Base-by-base conservation (phyloP, 495 filamentous ascomycete species). In the Aspergillus wentii region DNA sequence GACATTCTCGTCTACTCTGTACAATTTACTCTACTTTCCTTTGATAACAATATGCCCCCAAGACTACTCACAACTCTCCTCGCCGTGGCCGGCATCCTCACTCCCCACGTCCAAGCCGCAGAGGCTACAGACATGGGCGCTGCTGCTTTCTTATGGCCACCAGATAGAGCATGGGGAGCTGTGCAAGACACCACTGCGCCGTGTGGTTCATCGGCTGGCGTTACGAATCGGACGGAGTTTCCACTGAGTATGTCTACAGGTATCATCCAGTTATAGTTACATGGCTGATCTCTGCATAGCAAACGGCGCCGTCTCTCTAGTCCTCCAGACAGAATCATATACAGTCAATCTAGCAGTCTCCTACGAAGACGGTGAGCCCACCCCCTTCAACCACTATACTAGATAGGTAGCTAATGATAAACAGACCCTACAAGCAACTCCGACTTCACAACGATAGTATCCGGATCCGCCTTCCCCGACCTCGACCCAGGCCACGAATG, bases 101-200 rank as follows among this genome's bases (percentile, higher is more conserved):
- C 22, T 2, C 7, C 25, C n/a, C 10, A 28, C n/a, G 21, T 21
- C 5, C 32, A 36, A 25, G 44, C 44, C 14, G 39, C n/a, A n/a
- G 49, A 41, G 11, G 41, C 46, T 5, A 39, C 43, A 15, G 55
- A 61, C n/a, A 75, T 75, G 69, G 72, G 72, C 0, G 69, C 72
- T 4, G 71, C 67, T 13, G 71, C 70, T 15, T 75, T 76, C 43
- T 48, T 76, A 19, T 76, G 72, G 72, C 72, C 72, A 3, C 53
- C 55, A 5, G 64, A 72, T 45, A 60, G 72, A 17, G 38, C 50
- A 2, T 76, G 69, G 69, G 57, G 51, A 36, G 64, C 59, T 32
- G 51, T 55, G 1, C 38, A 58, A 14, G 72, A 75, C 38, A 75
- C 72, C 39, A 61, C 43, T 8, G 62, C 58, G 0, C 72, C 71